Evolutionary conservation across 2,329 filamentous ascomycete species (phyloP).

Genomic region (Fusarium decemcellulare): DNA sequence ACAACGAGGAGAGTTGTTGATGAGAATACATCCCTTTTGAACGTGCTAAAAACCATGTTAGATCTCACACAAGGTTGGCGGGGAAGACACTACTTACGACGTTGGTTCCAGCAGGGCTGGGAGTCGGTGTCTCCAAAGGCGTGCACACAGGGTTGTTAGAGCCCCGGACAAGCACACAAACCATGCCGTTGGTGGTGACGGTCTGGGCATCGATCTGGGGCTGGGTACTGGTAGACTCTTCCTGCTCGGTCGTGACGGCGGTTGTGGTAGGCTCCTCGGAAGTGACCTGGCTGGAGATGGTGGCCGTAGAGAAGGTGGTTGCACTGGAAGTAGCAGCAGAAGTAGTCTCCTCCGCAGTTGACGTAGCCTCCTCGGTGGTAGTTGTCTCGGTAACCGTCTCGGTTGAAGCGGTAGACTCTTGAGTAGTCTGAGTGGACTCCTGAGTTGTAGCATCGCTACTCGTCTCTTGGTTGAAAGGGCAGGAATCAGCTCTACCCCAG

Average conservation of each 20-base stretch:
- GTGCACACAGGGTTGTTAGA: conserved; percentile 14
- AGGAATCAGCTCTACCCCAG: conserved; percentile 10
- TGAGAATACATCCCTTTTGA: conserved; percentile 21
- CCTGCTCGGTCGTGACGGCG: neutral
- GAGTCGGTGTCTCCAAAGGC: conserved; percentile 6
- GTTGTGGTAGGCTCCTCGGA: neutral
- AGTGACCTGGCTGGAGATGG: neutral
- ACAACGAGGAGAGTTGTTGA: conserved; percentile 19
- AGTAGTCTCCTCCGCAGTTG: neutral
- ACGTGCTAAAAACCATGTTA: conserved; percentile 20
- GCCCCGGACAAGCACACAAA: conserved; percentile 13
- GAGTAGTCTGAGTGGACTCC: neutral
- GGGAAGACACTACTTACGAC: conserved; percentile 1
- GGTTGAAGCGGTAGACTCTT: neutral
- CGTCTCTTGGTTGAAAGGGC: neutral
- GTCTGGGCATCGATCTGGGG: neutral
- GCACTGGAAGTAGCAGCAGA: neutral
- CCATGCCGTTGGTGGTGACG: conserved; percentile 10
- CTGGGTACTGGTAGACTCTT: neutral
- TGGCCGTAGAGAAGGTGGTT: conserved; percentile 7
- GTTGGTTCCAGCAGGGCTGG: conserved; percentile 28
- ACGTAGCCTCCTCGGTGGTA: neutral
- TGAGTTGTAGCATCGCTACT: neutral
- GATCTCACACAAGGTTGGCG: neutral
- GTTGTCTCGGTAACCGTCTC: neutral